Evolutionary conservation across 305 asterid genomes (phyloP), one percentile per base, ranked within the genome.

Genomic region (Euphrasia arctica): DNA sequence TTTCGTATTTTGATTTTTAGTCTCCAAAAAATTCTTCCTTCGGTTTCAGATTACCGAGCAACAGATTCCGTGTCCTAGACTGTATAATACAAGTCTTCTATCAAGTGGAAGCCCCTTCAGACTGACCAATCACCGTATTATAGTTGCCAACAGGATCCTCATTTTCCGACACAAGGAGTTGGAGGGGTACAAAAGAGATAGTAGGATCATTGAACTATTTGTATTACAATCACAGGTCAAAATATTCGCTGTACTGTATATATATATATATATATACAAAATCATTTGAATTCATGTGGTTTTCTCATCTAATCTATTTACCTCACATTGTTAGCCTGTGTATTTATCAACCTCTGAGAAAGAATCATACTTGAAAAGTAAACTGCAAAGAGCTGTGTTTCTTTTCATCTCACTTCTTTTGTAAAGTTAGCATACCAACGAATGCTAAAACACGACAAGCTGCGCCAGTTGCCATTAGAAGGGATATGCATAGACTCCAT

Each of bases 401-500:
- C 63, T 62, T 36, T 63, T 59, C 66, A 54, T 58, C 41, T 82
- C 80, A 82, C 74, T 82, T 83, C 70, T 78, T 86, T 31, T 80
- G 81, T 52, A 84, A 62, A 52, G 73, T 68, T 65, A 80, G 55
- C 91, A 87, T 77, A 28, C 91, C 85, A 11, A 87, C 32, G 83
- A 87, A 87, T 28, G 95, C 91, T 3, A 74, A 29, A 42, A 63
- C 72, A 1, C 97, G 97, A 54, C 87, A 87, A 41, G 75, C 75
- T 66, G 86, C 73, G 4, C 97, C 97, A 4, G 79, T 66, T 0
- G 75, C 85, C 72, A 87, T 39, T 64, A 90, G 95, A 56, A 80
- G 81, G 31, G 80, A 76, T 77, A 92, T 74, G 74, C 95, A 82
- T 39, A 73, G 75, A 67, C 68, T 72, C 96, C 94, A 85, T 14